Evolutionary conservation across 2,329 filamentous ascomycete genomes (phyloP), one percentile per base, ranked within the genome.

Genomic region (Penicillium vulpinum): DNA sequence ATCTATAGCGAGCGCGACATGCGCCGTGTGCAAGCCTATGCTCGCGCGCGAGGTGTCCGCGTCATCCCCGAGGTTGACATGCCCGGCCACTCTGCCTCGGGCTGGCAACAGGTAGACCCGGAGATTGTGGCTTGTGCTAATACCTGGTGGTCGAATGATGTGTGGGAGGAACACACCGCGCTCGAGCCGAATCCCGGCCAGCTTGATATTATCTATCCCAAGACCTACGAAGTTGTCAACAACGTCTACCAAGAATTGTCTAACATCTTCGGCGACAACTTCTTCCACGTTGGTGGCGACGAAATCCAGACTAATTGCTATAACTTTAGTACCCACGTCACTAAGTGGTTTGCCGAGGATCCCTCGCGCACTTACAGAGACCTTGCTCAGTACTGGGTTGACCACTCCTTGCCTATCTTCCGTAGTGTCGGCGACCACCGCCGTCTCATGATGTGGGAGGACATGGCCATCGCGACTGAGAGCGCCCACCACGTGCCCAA

Each of bases 11-110:
- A 78, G 2, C 62, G 65, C 0, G 73, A 77, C 55, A 68, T 84
- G 44, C 73, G 69, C 18, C 70, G 71, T 3, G 69, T 84, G 48
- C 75, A 84, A 49, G 65, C 68, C 13, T 84, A 83, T 60, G 82
- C 80, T 16, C 74, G 79, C 36, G 78, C 79, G 33, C 83, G 83
- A 18, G 84, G 80, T 54, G 77, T 86, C n/a, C 81, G 84, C 53
- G 75, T 86, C 54, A 76, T 86, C 33, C 81, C 84, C n/a, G 84
- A 86, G 63, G 79, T 85, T 40, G 84, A 86, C 67, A 85, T 85
- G 82, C 84, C 84, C 7, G 81, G 83, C 45, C 84, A 86, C 66
- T 79, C 82, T 6, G 75, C 77, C 29, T 78, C 81, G 0, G 82
- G 82, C 29, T 85, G 82, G 82, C 76, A 81, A 52, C 82, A 83